Evolutionary conservation across 139 green algal species (phyloP), one percentile per base, ranked within the genome.

Genomic region (Chlamydomonas schloesseri): DNA sequence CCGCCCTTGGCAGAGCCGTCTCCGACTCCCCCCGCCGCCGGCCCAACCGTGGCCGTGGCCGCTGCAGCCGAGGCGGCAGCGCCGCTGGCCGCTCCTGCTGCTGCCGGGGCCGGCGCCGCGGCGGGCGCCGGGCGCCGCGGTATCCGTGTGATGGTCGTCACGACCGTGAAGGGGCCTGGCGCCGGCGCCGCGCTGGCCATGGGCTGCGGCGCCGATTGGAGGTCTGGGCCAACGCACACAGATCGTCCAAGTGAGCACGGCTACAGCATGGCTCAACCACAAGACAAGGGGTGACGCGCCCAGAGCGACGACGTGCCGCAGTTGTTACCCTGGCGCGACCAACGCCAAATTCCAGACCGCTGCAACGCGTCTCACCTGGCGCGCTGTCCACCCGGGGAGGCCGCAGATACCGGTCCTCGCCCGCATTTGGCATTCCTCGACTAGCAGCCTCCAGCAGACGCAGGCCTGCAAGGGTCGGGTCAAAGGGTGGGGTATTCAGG

Each of bases 301-400:
- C n/a, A n/a, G n/a, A n/a, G n/a, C n/a, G n/a, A n/a, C n/a, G n/a
- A n/a, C n/a, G n/a, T n/a, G n/a, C n/a, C n/a, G n/a, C n/a, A n/a
- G n/a, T n/a, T n/a, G n/a, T n/a, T n/a, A n/a, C n/a, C n/a, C n/a
- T n/a, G n/a, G n/a, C n/a, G n/a, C n/a, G n/a, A n/a, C n/a, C n/a
- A n/a, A n/a, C n/a, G n/a, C n/a, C n/a, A n/a, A n/a, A n/a, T 50
- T 50, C 6, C 42, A 50, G 8, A 8, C 6, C 42, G 6, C 42
- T 8, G 42, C 8, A 50, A 50, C 42, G 42, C 5, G 15, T 17
- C 60, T 23, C 60, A 84, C 78, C 78, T 55, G 64, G 78, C 0
- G 78, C 78, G 64, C 78, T 84, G 46, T 84, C 78, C 5, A 84
- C 64, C 2, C 79, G 65, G 0, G 24, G 65, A 6, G 79, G 65